Evolutionary conservation across 2,329 filamentous ascomycete genomes (phyloP).

Genomic region (Hypoxylon sp.): DNA sequence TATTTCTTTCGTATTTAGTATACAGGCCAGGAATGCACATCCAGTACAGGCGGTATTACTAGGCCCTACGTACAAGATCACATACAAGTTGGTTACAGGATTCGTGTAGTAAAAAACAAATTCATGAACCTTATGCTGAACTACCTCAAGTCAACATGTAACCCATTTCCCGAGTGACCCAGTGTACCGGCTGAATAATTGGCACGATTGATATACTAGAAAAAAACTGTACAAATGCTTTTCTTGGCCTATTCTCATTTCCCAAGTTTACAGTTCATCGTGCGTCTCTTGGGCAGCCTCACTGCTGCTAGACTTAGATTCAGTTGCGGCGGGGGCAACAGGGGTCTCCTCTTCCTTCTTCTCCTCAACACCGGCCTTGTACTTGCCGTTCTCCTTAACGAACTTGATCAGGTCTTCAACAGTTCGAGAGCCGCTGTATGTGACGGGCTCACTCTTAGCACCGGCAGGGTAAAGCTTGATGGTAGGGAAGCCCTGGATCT

Average conservation of each 20-base stretch:
- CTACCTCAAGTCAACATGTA: conserved; percentile 52
- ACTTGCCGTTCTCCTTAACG: conserved; percentile 94
- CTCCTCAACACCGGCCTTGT: conserved; percentile 79
- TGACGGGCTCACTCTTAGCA: conserved; percentile 85
- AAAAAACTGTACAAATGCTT: conserved; percentile 50
- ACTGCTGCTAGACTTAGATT: conserved; percentile 64
- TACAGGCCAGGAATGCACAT: not conserved
- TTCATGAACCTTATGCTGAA: conserved; percentile 49
- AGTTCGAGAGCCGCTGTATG: conserved; percentile 89
- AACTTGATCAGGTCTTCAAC: conserved; percentile 93
- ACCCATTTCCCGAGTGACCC: conserved; percentile 47
- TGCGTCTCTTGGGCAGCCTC: conserved; percentile 69
- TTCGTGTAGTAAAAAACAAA: conserved; percentile 28
- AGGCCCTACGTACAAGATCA: not conserved
- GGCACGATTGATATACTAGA: conserved; percentile 47
- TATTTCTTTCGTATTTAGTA: conserved; percentile 1
- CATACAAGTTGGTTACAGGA: not conserved
- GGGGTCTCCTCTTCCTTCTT: conserved; percentile 69
- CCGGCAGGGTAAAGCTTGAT: conserved; percentile 98
- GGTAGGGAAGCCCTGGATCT: conserved; percentile 97
- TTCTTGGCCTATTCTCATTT: conserved; percentile 40
- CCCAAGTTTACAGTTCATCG: conserved; percentile 80
- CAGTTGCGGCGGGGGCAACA: conserved; percentile 66
- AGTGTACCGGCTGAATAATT: conserved; percentile 48
- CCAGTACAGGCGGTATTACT: not conserved